Evolutionary conservation across 177 flowering plant species (phyloP).

Genomic region (Vitis hybrid): DNA sequence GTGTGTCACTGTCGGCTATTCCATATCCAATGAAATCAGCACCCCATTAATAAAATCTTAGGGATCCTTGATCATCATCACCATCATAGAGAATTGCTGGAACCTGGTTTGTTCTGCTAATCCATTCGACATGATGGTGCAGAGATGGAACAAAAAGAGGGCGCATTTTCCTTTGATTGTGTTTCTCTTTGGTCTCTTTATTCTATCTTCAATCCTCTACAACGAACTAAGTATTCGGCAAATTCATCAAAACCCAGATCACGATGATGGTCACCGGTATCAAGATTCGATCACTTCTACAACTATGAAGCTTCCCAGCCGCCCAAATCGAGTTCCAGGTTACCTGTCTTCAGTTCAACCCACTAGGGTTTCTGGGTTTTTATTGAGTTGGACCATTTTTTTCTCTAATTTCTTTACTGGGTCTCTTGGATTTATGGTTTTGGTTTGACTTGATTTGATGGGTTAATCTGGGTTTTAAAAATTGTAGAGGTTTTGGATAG

Average conservation of each 20-base stretch:
- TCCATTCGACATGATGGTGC: conserved; percentile 32
- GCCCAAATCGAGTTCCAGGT: conserved; percentile 35
- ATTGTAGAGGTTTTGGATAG: conserved; percentile 71
- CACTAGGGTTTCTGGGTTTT: neutral
- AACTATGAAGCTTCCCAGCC: conserved; percentile 25
- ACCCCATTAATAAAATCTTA: no score
- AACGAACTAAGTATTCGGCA: conserved; percentile 53
- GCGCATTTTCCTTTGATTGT: conserved; percentile 54
- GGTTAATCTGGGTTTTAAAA: conserved; percentile 6
- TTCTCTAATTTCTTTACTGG: neutral
- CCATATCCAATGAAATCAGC: no score
- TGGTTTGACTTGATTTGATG: conserved; percentile 8
- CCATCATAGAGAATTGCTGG: neutral
- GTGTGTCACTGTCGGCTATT: no score
- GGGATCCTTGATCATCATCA: no score
- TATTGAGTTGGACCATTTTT: no score
- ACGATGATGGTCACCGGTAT: conserved; percentile 3
- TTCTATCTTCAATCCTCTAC: conserved; percentile 53
- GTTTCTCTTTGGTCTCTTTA: conserved; percentile 42
- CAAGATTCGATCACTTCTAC: conserved; percentile 25
- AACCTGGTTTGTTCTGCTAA: neutral
- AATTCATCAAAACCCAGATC: conserved; percentile 40
- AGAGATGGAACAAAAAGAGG: conserved; percentile 67
- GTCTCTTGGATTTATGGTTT: conserved; percentile 1
- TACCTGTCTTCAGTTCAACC: conserved; percentile 2